Conservation (phyloP, 495 filamentous ascomycete species). For the Penicillium lagena region DNA sequence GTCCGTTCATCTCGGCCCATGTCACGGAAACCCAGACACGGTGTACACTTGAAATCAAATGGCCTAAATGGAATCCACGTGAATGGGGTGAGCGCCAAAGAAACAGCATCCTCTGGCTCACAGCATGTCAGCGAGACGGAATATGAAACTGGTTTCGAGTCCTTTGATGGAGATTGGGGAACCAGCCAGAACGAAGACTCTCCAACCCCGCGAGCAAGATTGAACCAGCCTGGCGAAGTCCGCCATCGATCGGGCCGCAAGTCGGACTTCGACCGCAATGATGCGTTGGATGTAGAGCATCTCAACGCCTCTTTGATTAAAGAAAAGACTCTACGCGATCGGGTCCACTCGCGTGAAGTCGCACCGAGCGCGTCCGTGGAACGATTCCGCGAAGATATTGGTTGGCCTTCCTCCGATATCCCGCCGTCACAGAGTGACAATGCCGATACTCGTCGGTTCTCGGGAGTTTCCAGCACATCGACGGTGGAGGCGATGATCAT, state of each 20-base stretch:
- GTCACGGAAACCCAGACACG: constrained; percentile 26
- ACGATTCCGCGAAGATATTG: constrained; percentile 32
- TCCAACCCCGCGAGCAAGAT: constrained; percentile 13
- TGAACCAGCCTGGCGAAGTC: constrained; percentile 5
- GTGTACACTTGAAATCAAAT: constrained; percentile 7
- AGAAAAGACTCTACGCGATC: constrained; percentile 29
- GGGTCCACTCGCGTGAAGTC: constrained; percentile 18
- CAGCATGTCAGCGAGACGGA: constrained; percentile 12
- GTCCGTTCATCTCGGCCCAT: constrained; percentile 29
- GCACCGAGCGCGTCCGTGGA: constrained; percentile 27
- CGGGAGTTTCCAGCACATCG: constrained; percentile 58
- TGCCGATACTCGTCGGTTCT: constrained; percentile 44
- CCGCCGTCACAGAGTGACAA: constrained; percentile 10
- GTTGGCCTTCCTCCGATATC: constrained; percentile 33
- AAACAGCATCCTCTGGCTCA: constrained; percentile 5
- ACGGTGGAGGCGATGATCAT: constrained; percentile 70
- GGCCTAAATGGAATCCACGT: constrained; percentile 3
- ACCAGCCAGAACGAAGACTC: constrained; percentile 6
- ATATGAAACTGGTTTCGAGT: constrained; percentile 18
- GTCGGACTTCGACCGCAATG: neutral
- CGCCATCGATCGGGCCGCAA: neutral
- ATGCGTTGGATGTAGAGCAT: constrained; percentile 11
- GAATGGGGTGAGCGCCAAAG: constrained; percentile 8
- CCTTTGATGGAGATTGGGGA: constrained; percentile 20
- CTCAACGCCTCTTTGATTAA: constrained; percentile 22